A percentile compares a stretch with the other conserved stretches of the same genome.
Conservation (phyloP, 371 early-diverging fungal genomes). For the Rhizomucor miehei region DNA sequence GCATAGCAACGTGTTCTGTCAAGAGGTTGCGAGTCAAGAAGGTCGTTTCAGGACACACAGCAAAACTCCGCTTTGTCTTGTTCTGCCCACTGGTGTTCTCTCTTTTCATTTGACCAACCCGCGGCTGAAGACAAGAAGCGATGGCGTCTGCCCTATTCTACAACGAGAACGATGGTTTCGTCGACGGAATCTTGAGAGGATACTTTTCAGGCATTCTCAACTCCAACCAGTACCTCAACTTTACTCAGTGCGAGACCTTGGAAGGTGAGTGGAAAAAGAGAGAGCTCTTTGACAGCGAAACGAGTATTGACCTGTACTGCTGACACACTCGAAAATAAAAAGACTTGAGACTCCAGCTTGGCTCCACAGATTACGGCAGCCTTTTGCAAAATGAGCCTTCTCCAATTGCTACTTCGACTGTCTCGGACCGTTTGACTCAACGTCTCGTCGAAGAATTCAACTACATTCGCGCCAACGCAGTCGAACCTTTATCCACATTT, state of each 20-base stretch:
- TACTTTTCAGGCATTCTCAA: constrained; percentile 87
- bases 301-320: not conserved
- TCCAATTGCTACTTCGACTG: constrained; percentile 90
- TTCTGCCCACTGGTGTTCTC: too few relatives aligned
- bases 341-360: constrained; percentile 78
- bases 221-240: constrained; percentile 82
- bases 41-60: too few relatives aligned
- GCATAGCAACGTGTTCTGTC: too few relatives aligned
- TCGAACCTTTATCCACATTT: constrained; percentile 81
- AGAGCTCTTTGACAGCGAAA: not conserved
- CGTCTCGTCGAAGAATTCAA: constrained; percentile 91
- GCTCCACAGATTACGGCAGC: constrained; percentile 94
- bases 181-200: constrained; percentile 95
- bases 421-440: constrained; percentile 85
- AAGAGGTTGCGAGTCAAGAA: too few relatives aligned
- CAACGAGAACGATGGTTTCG: constrained; percentile 90
- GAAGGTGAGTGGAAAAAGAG: constrained; percentile 70
- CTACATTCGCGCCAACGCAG: constrained; percentile 86
- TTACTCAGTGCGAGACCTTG: constrained; percentile 97
- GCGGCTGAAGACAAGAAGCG: too few relatives aligned
- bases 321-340: too few relatives aligned
- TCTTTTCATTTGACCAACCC: too few relatives aligned
- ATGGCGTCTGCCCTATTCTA: constrained; percentile 79
- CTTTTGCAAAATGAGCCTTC: constrained; percentile 95
- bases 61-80: too few relatives aligned